Base-by-base conservation (phyloP, 306 rosid genomes). In the Coriaria nepalensis region DNA sequence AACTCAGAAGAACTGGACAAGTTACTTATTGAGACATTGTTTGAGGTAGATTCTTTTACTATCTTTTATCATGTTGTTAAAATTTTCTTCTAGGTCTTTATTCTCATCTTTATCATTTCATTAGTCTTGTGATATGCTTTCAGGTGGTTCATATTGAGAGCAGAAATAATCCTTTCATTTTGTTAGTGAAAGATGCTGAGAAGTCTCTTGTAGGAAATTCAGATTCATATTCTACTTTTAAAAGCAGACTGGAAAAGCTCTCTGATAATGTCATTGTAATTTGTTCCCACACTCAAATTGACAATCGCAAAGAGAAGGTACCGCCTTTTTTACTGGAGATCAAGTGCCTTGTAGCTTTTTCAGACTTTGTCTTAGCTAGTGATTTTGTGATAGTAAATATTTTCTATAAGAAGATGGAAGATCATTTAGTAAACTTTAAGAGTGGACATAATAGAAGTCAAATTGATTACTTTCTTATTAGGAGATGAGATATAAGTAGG, bases 161-260 rank as follows among this genome's bases (percentile, higher is more conserved):
- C 78, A 73, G 94, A 68, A 60, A 63, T 61, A 66, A 64, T 36
- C 99, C 99, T 54, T 82, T 92, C 74, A 82, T 92, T 67, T 74
- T 92, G 82, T 92, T 92, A 76, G 78, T 92, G 93, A 92, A 92
- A 71, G 99, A 92, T 63, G 94, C 93, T 20, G 99, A 92, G 79
- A 92, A 86, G 77, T 86, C 99, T 57, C 87, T 85, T 49, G 88
- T 78, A 43, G 99, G 94, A 69, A 86, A 78, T 61, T 67, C 77
- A 53, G 94, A 86, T 69, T 79, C 94, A 14, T 77, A 46, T 68
- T 63, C 83, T 41, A 50, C 84, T 33, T 85, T 92, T 65, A 92
- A 58, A 72, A 77, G 77, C 67, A 73, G 41, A 38, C 2, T 38
- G 41, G 41, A 38, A 38, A 38, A 9, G 41, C 41, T 38, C 10